These are phyloP conservation scores for Cyanodermella asteris DNA, from an alignment of 2,329 filamentous ascomycete species.

Conservation along the genomic window DNA sequence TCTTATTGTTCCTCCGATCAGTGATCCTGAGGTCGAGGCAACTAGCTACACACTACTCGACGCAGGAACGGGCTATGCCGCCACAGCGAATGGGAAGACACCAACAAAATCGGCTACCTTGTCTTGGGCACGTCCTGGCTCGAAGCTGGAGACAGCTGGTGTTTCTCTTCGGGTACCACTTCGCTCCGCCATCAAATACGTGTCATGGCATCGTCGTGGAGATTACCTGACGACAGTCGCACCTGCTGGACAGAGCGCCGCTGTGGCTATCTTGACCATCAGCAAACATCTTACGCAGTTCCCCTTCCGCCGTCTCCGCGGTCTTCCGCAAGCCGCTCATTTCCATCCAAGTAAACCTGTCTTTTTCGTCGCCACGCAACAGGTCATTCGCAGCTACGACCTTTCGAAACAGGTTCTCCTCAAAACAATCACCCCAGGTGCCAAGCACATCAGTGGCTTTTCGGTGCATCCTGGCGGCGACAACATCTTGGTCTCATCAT, in stretches of 20 bases:
- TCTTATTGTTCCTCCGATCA: conserved; percentile 54
- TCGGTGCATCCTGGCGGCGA: conserved; percentile 85
- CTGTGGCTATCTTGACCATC: conserved; percentile 83
- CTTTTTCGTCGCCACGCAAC: conserved; percentile 90
- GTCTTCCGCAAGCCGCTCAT: conserved; percentile 67
- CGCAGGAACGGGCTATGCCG: conserved; percentile 83
- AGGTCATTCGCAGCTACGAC: conserved; percentile 83
- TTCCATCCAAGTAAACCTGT: conserved; percentile 88
- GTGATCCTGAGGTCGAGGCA: conserved; percentile 52
- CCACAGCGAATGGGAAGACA: conserved; percentile 36
- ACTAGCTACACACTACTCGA: conserved; percentile 58
- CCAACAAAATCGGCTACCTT: conserved; percentile 62
- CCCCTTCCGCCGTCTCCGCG: conserved; percentile 60
- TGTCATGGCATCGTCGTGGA: conserved; percentile 83
- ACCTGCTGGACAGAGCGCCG: conserved; percentile 51
- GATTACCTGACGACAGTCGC: conserved; percentile 90
- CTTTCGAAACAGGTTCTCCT: conserved; percentile 75
- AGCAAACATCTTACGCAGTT: conserved; percentile 89
- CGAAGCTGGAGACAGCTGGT: conserved; percentile 48
- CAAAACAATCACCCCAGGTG: conserved; percentile 82
- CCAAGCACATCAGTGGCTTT: conserved; percentile 83
- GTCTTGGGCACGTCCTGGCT: conserved; percentile 62
- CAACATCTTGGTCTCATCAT: conserved; percentile 83
- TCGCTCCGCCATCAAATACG: conserved; percentile 58
- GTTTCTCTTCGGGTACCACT: conserved; percentile 66